phyloP scores from a whole-genome alignment of 2,329 filamentous ascomycete species.

The Neofusicoccum sp. region DNA sequence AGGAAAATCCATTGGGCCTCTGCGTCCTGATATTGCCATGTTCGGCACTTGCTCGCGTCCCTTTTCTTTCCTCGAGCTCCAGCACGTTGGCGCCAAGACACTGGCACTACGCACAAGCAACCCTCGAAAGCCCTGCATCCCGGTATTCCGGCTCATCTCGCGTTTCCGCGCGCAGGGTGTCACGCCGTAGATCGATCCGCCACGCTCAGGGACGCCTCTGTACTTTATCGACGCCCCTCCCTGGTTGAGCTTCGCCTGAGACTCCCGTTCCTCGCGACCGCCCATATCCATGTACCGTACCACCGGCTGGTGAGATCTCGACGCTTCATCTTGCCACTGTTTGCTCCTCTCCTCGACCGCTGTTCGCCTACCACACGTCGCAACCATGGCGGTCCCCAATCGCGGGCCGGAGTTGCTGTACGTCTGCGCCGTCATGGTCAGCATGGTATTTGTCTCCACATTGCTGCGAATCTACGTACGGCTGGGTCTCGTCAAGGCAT shows the following conservation, averaged over 20 bases:
- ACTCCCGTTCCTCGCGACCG: neutral
- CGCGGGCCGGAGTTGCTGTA: neutral
- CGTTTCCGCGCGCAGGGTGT: neutral
- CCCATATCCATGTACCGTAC: neutral
- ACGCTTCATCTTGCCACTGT: neutral
- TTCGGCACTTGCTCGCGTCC: constrained; percentile 8
- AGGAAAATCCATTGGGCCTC: constrained; percentile 2
- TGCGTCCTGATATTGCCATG: constrained; percentile 5
- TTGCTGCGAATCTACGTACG: constrained; percentile 32
- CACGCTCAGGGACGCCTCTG: neutral
- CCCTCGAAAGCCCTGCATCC: neutral
- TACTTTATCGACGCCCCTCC: constrained; percentile 5
- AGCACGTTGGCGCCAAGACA: neutral
- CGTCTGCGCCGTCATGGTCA: neutral
- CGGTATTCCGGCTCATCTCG: neutral
- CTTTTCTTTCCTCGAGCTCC: neutral
- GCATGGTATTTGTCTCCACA: neutral
- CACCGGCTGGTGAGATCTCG: neutral
- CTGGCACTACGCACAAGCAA: neutral
- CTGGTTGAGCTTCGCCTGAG: neutral
- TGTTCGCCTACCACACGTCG: neutral
- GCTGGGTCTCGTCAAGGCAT: constrained; percentile 34
- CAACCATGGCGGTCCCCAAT: neutral
- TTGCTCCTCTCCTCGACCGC: neutral
- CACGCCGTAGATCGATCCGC: neutral